Percentiles rank a stretch among this genome's conserved stretches.
Conservation (phyloP, 768 basidiomycete species). For the Tricholoma sp. region DNA sequence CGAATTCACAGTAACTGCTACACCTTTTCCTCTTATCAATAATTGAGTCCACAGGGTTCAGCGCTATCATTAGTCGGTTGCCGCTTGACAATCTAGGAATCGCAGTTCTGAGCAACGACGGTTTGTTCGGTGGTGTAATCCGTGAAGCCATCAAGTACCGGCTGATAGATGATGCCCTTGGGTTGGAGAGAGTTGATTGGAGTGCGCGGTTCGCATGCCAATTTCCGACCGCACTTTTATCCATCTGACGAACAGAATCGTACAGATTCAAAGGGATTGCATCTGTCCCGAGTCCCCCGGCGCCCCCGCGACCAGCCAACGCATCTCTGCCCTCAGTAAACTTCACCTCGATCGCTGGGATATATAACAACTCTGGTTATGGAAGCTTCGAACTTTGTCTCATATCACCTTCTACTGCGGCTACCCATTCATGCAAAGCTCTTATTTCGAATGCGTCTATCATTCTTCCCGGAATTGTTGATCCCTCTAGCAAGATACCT, state of each 20-base stretch:
- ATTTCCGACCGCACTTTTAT: neutral
- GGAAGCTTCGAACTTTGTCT: slow-evolving; percentile 20
- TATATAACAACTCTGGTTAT: slow-evolving; percentile 19
- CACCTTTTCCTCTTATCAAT: neutral
- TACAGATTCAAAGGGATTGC: slow-evolving; percentile 2
- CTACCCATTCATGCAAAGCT: slow-evolving; percentile 6
- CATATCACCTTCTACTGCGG: neutral
- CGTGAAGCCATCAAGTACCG: slow-evolving; percentile 19
- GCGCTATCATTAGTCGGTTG: slow-evolving; percentile 10
- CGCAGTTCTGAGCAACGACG: slow-evolving; percentile 24
- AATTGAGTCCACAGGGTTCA: slow-evolving; percentile 9
- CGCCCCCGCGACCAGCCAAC: slow-evolving; percentile 7
- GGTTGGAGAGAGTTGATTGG: slow-evolving; percentile 23
- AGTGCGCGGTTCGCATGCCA: slow-evolving; percentile 11
- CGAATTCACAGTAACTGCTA: neutral
- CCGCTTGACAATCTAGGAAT: slow-evolving; percentile 16
- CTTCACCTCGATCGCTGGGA: slow-evolving; percentile 15
- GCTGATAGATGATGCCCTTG: slow-evolving; percentile 20
- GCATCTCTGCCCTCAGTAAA: slow-evolving; percentile 10
- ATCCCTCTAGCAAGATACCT: slow-evolving; percentile 2
- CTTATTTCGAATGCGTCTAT: slow-evolving; percentile 3
- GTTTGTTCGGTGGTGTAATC: slow-evolving; percentile 15
- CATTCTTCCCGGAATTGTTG: slow-evolving; percentile 7
- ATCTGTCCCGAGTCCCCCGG: neutral
- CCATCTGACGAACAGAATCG: neutral